A percentile compares a stretch with the other conserved stretches of the same genome.
These are phyloP conservation scores for Xylariaceae sp. DNA, from an alignment of 2,329 filamentous ascomycete genomes.

Conservation along the genomic window DNA sequence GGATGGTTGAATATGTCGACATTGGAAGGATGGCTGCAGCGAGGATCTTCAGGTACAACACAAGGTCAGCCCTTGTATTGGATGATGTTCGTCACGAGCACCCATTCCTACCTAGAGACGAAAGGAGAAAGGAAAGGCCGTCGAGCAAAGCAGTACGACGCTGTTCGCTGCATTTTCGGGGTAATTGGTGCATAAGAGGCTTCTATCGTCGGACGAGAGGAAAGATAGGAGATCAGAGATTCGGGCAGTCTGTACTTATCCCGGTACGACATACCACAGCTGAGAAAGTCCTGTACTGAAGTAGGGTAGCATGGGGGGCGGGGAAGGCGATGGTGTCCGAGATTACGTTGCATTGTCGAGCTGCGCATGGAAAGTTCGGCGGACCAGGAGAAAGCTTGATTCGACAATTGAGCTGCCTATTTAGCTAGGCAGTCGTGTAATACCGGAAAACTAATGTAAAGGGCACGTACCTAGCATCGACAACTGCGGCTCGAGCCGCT, in stretches of 20 bases:
- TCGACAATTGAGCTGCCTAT: constrained; percentile 12
- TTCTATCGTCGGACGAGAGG: constrained; percentile 2
- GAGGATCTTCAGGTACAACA: constrained; percentile 31
- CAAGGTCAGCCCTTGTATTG: constrained; percentile 9
- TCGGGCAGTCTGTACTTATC: too few relatives aligned
- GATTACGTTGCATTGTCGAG: constrained; percentile 21
- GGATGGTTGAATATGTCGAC: constrained; percentile 7
- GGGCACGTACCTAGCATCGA: neutral
- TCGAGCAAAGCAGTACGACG: neutral
- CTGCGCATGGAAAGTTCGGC: constrained; percentile 20
- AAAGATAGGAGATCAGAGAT: constrained; percentile 5
- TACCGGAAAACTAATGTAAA: neutral
- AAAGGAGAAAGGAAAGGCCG: neutral
- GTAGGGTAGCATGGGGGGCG: constrained; percentile 9
- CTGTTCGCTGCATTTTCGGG: constrained; percentile 1
- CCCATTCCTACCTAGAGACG: neutral
- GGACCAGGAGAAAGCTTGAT: constrained; percentile 22
- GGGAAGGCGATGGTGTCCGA: constrained; percentile 18
- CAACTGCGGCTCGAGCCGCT: constrained; percentile 24
- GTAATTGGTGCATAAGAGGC: constrained; percentile 9
- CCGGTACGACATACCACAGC: constrained; percentile 9
- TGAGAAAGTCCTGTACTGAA: constrained; percentile 11
- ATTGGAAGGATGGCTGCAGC: constrained; percentile 23
- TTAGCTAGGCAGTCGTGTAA: neutral
- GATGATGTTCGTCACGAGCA: neutral